Base-by-base conservation (phyloP, 1,139 yeast species). In the Diutina siamensis region DNA sequence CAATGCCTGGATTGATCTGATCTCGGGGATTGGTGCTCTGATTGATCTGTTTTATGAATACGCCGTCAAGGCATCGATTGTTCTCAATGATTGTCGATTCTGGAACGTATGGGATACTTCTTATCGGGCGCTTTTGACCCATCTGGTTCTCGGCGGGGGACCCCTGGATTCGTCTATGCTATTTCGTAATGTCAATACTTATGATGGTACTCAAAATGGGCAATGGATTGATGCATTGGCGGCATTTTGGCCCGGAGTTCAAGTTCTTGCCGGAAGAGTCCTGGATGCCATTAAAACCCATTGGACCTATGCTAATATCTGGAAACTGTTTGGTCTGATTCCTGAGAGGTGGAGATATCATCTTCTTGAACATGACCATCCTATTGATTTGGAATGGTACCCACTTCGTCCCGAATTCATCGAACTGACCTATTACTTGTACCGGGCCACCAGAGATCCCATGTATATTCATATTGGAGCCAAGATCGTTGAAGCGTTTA, bases 41-140 rank as follows among this genome's bases (percentile, higher is more conserved):
- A 76, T 86, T n/a, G 97, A 89, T 62, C 87, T 96, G 0, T 86
- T 85, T 55, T 89, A 83, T 58, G 97, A 89, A 57, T 86, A 89
- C 59, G 85, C 95, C 0, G 69, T 86, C 35, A 89, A 89, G 57
- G 78, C 80, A 22, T 68, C 89, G 2, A 74, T 88, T 12, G 56
- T 89, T 9, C 87, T 88, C 51, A 69, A 83, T 53, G 95, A 88
- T 57, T 67, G 69, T 15, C 65, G 71, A 33, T 68, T 84, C 58
- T 68, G 73, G 62, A 57, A 67, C 0, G 78, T 86, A 0, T 89
- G 89, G 74, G 61, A 70, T 32, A 60, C 64, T 2, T 69, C 84
- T 0, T 82, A 82, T 54, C 65, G 63, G 44, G 76, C 95, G 0
- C 62, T 89, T n/a, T 51, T 67, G 48, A 60, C 64, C 0, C 72